phyloP scores from a whole-genome alignment of 139 green algal species.

The Coelastrella sp. region DNA sequence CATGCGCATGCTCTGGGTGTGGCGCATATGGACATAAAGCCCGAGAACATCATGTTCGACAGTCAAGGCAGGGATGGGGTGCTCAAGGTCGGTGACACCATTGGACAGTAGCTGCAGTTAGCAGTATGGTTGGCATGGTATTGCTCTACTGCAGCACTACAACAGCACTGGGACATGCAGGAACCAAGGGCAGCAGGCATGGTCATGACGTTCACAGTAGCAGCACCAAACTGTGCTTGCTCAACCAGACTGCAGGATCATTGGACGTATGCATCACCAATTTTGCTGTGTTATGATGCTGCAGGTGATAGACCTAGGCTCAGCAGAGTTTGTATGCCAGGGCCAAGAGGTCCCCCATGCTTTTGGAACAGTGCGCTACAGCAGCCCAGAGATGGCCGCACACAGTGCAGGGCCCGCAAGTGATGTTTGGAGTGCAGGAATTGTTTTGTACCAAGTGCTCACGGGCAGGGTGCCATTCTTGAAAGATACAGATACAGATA shows the following conservation, averaged over 20 bases:
- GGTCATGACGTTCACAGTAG: background rate
- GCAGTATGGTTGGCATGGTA: background rate
- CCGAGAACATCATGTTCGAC: conserved; percentile 94
- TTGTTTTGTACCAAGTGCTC: conserved; percentile 61
- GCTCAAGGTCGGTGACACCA: conserved; percentile 54
- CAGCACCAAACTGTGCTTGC: background rate
- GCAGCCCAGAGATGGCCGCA: conserved; percentile 72
- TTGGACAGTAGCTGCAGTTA: background rate
- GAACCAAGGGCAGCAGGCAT: background rate
- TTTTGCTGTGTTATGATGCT: background rate
- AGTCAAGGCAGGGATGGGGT: conserved; percentile 55
- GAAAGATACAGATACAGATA: conserved; percentile 60
- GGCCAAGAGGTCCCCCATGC: conserved; percentile 51
- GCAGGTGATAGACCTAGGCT: conserved; percentile 47
- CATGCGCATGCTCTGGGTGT: conserved; percentile 85
- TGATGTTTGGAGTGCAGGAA: conserved; percentile 70
- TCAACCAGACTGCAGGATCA: too few relatives aligned
- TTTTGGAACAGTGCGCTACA: conserved; percentile 74
- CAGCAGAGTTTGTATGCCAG: conserved; percentile 43
- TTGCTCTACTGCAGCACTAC: too few relatives aligned
- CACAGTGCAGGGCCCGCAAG: conserved; percentile 69
- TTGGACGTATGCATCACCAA: too few relatives aligned
- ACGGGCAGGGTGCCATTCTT: conserved; percentile 48
- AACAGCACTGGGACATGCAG: background rate
- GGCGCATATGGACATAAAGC: conserved; percentile 91